These are phyloP conservation scores for Amylostereum areolatum DNA, from an alignment of 1,284 basidiomycete species.

Conservation along the genomic window DNA sequence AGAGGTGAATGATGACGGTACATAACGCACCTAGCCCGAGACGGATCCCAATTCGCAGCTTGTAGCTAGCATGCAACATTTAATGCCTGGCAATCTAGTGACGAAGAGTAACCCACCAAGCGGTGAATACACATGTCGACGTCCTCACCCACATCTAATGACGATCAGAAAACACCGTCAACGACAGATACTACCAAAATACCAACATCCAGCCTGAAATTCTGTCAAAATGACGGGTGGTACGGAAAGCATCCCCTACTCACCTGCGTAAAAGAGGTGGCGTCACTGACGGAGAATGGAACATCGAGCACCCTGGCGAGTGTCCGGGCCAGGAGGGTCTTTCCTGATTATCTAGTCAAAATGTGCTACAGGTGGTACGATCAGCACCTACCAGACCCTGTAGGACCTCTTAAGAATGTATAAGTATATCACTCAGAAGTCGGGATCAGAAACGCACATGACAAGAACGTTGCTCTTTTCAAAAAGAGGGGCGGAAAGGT, in stretches of 20 bases:
- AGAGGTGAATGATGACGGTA: not conserved
- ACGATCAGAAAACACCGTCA: not conserved
- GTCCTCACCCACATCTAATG: slow-evolving; percentile 86
- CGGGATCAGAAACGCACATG: slow-evolving; percentile 46
- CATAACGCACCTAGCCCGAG: slow-evolving; percentile 56
- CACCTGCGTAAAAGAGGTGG: slow-evolving; percentile 80
- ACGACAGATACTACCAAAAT: slow-evolving; percentile 1
- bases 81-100: no score
- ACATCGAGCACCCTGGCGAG: slow-evolving; percentile 85
- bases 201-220: slow-evolving; percentile 71
- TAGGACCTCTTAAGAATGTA: slow-evolving; percentile 56
- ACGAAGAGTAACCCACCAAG: slow-evolving; percentile 40
- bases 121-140: slow-evolving; percentile 87
- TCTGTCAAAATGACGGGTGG: slow-evolving; percentile 6
- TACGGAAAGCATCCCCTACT: slow-evolving; percentile 12
- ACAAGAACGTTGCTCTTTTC: slow-evolving; percentile 94
- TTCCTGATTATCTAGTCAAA: slow-evolving; percentile 46
- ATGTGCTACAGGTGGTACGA: slow-evolving; percentile 19
- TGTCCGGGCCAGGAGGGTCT: slow-evolving; percentile 83
- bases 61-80: slow-evolving; percentile 47
- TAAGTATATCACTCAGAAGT: slow-evolving; percentile 6
- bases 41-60: slow-evolving; percentile 84
- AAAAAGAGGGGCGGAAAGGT: slow-evolving; percentile 51
- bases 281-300: slow-evolving; percentile 85
- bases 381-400: slow-evolving; percentile 61